These are phyloP conservation scores for Botryosphaeria agaves DNA, from an alignment of 2,329 filamentous ascomycete genomes.

Conservation along the genomic window DNA sequence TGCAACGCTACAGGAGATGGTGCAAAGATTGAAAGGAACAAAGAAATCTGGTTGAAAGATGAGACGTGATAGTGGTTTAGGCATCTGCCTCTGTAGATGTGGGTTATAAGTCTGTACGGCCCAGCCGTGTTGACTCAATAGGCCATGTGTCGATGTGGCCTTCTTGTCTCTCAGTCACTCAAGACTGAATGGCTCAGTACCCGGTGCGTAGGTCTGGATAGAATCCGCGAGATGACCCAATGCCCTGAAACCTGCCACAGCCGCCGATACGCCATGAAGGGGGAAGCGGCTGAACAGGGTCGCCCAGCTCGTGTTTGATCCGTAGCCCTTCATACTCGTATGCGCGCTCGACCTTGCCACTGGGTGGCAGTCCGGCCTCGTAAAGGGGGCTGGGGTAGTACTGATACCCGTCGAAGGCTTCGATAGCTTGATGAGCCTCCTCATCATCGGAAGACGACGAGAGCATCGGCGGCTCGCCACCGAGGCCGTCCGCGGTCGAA, in stretches of 20 bases:
- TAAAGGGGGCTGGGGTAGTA: slow-evolving; percentile 28
- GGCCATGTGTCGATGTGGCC: not conserved
- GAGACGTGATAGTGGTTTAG: not conserved
- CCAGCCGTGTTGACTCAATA: not conserved
- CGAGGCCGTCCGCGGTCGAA: slow-evolving; percentile 19
- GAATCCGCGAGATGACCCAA: slow-evolving; percentile 28
- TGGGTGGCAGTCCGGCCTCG: slow-evolving; percentile 15
- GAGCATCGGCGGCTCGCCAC: slow-evolving; percentile 20
- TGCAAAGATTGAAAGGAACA: not conserved
- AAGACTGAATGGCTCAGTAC: slow-evolving; percentile 11
- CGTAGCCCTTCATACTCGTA: slow-evolving; percentile 15
- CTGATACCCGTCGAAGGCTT: slow-evolving; percentile 25
- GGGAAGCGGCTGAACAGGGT: slow-evolving; percentile 11
- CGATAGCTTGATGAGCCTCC: slow-evolving; percentile 20
- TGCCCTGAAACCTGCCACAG: slow-evolving; percentile 26
- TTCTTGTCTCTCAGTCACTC: too few species aligned
- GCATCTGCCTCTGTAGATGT: not conserved
- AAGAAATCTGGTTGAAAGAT: not conserved
- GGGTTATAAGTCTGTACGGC: not conserved
- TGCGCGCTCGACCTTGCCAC: slow-evolving; percentile 16
- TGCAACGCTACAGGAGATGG: not conserved
- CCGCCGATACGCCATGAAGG: slow-evolving; percentile 20
- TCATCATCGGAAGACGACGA: too few species aligned
- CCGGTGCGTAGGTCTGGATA: slow-evolving; percentile 25
- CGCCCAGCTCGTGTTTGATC: slow-evolving; percentile 25